A percentile compares a stretch with the other conserved stretches of the same genome.
These are phyloP conservation scores for Periconia macrospinosa DNA, from an alignment of 2,329 filamentous ascomycete genomes.

Conservation along the genomic window DNA sequence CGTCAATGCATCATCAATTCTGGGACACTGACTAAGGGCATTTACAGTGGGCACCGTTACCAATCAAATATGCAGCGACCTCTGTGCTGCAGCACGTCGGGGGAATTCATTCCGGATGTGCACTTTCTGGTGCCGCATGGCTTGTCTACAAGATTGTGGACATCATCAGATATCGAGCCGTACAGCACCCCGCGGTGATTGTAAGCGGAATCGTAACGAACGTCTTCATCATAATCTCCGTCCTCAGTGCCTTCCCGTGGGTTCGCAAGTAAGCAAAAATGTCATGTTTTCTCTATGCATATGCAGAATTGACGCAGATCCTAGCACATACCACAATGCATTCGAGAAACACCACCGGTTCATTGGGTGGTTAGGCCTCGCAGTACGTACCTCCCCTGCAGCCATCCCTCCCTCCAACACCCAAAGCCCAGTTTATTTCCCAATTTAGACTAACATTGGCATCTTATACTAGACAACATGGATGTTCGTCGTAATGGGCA, in stretches of 20 bases:
- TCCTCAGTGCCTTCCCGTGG: constrained; percentile 39
- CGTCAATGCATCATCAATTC: not conserved
- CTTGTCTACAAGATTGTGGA: constrained; percentile 39
- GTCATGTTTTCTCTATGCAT: not conserved
- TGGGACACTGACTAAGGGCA: constrained; percentile 4
- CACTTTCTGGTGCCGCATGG: constrained; percentile 39
- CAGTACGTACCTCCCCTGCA: constrained; percentile 19
- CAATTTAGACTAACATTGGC: constrained; percentile 5
- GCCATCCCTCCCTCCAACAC: not conserved
- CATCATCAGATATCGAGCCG: constrained; percentile 34
- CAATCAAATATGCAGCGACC: constrained; percentile 32
- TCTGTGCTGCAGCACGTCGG: constrained; percentile 38
- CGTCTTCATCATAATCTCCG: constrained; percentile 39
- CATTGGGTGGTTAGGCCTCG: constrained; percentile 39
- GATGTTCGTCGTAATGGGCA: constrained; percentile 38
- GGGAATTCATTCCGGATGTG: constrained; percentile 40
- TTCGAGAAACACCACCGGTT: constrained; percentile 42
- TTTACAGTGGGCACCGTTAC: constrained; percentile 34
- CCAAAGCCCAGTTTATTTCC: not conserved
- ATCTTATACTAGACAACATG: constrained; percentile 29
- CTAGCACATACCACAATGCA: constrained; percentile 38
- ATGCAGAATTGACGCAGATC: constrained; percentile 13
- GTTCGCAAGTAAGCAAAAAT: constrained; percentile 33
- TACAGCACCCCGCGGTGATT: constrained; percentile 36
- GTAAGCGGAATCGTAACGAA: constrained; percentile 38